phyloP scores from a whole-genome alignment of 208 protist genomes.

The Trypanosoma grayi region DNA sequence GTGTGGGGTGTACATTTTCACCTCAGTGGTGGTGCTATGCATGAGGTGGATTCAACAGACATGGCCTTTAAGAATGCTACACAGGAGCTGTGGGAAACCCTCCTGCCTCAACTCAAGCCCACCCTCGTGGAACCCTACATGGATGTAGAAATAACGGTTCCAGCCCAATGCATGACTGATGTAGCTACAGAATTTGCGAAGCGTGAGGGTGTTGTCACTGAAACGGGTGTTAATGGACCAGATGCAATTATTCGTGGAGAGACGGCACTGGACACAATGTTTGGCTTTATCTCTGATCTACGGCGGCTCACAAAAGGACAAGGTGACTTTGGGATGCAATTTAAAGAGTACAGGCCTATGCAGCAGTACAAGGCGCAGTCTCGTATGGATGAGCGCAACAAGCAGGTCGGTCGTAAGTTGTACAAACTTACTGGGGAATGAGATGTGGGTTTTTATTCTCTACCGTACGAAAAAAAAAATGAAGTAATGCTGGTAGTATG shows the following conservation, averaged over 20 bases:
- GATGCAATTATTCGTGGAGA: conserved; percentile 88
- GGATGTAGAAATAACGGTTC: conserved; percentile 93
- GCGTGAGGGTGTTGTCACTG: conserved; percentile 86
- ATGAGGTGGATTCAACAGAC: conserved; percentile 99
- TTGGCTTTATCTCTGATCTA: conserved; percentile 92
- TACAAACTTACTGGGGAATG: conserved; percentile 67
- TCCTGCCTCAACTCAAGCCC: conserved; percentile 86
- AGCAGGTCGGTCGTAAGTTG: conserved; percentile 61
- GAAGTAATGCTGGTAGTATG: neutral
- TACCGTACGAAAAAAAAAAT: neutral
- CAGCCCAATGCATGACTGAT: conserved; percentile 83
- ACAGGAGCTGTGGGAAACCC: conserved; percentile 93
- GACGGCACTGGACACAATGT: conserved; percentile 92
- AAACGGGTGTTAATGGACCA: conserved; percentile 75
- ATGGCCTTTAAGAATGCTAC: conserved; percentile 97
- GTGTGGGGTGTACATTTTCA: conserved; percentile 96
- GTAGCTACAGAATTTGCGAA: conserved; percentile 85
- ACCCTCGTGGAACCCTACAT: conserved; percentile 98
- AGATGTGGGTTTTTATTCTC: conserved; percentile 7
- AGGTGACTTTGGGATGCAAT: conserved; percentile 93
- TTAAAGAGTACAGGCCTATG: conserved; percentile 91
- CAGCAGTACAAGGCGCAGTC: conserved; percentile 85
- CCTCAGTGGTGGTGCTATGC: conserved; percentile 95
- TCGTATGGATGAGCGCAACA: conserved; percentile 91
- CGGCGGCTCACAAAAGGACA: conserved; percentile 90